A percentile compares a stretch with the other conserved stretches of the same genome.
phyloP scores from a whole-genome alignment of 2,329 filamentous ascomycete genomes.

The Talaromyces verruculosus region DNA sequence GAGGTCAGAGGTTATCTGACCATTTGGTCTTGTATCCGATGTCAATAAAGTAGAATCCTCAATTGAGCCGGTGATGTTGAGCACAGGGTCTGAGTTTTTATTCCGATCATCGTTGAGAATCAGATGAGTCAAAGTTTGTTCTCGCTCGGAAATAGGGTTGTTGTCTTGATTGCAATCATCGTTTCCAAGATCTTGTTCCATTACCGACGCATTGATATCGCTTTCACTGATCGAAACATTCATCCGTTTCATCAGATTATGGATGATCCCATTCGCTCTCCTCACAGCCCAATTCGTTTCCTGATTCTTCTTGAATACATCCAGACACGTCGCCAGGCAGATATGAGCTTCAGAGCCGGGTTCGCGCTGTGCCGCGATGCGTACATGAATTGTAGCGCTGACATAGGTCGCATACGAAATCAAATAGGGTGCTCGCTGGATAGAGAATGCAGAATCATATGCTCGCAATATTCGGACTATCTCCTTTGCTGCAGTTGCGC shows the following conservation, averaged over 20 bases:
- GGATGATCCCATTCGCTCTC: slow-evolving; percentile 48
- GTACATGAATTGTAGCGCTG: slow-evolving; percentile 54
- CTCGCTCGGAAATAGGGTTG: background rate
- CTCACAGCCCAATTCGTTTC: slow-evolving; percentile 53
- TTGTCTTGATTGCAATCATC: background rate
- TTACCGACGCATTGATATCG: background rate
- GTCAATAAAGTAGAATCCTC: background rate
- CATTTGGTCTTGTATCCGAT: background rate
- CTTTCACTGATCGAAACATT: slow-evolving; percentile 30
- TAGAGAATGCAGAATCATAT: slow-evolving; percentile 49
- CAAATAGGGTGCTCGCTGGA: slow-evolving; percentile 53
- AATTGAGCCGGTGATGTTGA: background rate
- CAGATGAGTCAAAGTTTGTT: background rate
- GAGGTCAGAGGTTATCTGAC: slow-evolving; percentile 31
- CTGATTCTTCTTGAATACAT: slow-evolving; percentile 51
- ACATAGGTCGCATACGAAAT: slow-evolving; percentile 57
- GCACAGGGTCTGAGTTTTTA: background rate
- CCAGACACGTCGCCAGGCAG: slow-evolving; percentile 47
- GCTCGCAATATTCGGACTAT: slow-evolving; percentile 48
- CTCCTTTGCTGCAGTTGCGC: slow-evolving; percentile 48
- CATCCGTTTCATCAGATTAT: slow-evolving; percentile 49
- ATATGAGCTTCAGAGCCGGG: slow-evolving; percentile 42
- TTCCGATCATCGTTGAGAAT: background rate
- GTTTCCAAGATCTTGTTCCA: background rate
- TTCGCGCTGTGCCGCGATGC: slow-evolving; percentile 51